These are phyloP conservation scores for Dothistroma pini DNA, from an alignment of 2,329 filamentous ascomycete species.

Conservation along the genomic window DNA sequence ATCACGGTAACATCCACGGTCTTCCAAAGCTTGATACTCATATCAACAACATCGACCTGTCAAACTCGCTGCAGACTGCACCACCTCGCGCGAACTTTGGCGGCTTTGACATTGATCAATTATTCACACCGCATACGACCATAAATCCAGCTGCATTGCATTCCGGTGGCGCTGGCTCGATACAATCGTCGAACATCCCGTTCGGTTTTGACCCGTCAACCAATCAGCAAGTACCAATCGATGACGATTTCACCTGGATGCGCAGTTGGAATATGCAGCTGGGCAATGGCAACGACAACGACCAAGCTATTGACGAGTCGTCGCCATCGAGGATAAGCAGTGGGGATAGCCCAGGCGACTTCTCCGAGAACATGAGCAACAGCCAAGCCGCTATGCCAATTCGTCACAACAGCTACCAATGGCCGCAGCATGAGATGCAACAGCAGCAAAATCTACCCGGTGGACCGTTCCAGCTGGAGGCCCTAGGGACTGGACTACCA, in stretches of 20 bases:
- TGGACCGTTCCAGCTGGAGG: conserved; percentile 70
- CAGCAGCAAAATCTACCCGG: conserved; percentile 57
- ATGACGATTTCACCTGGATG: conserved; percentile 84
- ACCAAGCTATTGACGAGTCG: conserved; percentile 83
- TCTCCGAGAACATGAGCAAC: conserved; percentile 89
- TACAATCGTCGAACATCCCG: conserved; percentile 32
- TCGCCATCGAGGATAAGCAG: conserved; percentile 97
- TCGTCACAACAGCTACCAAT: conserved; percentile 34
- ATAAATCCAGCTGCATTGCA: conserved; percentile 70
- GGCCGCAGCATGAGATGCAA: conserved; percentile 68
- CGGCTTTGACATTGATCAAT: conserved; percentile 67
- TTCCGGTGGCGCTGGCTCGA: conserved; percentile 61
- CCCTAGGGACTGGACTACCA: conserved; percentile 69
- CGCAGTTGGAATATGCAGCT: conserved; percentile 76
- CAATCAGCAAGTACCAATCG: conserved; percentile 56
- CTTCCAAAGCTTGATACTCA: conserved; percentile 80
- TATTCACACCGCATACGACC: conserved; percentile 64
- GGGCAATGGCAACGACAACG: conserved; percentile 56
- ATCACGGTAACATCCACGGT: conserved; percentile 63
- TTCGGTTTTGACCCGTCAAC: conserved; percentile 41
- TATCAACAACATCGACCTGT: conserved; percentile 58
- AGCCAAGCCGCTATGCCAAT: conserved; percentile 44
- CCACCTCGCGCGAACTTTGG: conserved; percentile 65
- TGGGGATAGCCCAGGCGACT: conserved; percentile 85
- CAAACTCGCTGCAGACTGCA: conserved; percentile 72